These are phyloP conservation scores for Delonix regia DNA, from an alignment of 306 rosid genomes.

Conservation along the genomic window DNA sequence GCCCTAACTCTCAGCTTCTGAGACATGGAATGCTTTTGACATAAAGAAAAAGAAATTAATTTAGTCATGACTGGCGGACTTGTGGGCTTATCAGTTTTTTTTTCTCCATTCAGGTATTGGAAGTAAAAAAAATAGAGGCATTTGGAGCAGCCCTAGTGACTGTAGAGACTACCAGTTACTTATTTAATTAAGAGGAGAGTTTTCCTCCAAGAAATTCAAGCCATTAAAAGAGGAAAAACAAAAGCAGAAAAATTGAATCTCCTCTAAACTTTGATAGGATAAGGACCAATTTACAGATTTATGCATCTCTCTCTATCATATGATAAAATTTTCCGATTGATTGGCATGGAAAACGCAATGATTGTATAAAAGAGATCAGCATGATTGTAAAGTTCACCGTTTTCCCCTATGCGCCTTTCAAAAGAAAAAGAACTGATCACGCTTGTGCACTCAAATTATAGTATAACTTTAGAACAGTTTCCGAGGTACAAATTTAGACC, in stretches of 20 bases:
- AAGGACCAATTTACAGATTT: too few relatives aligned
- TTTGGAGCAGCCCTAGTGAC: too few relatives aligned
- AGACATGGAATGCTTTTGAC: too few relatives aligned
- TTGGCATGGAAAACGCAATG: not conserved
- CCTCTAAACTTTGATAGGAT: not conserved
- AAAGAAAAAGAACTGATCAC: not conserved
- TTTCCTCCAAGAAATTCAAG: too few relatives aligned
- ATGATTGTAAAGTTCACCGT: slow-evolving; percentile 10
- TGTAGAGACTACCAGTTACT: too few relatives aligned
- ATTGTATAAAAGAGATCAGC: slow-evolving; percentile 2
- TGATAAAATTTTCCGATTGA: not conserved
- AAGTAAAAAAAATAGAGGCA: too few relatives aligned
- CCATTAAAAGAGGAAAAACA: too few relatives aligned
- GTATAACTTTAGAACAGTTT: not conserved
- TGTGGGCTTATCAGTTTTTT: not conserved
- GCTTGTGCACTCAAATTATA: not conserved
- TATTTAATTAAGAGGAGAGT: too few relatives aligned
- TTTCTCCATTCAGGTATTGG: too few relatives aligned
- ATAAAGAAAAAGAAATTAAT: not conserved
- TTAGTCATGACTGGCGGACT: not conserved
- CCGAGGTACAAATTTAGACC: not conserved
- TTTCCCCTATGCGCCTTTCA: not conserved
- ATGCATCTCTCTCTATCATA: not conserved
- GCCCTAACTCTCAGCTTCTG: not conserved
- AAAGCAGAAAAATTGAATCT: too few relatives aligned